Percentiles rank a stretch among this genome's conserved stretches.
Evolutionary conservation across 257 asterid species (phyloP).

Genomic region (Anisodus acutangulus): DNA sequence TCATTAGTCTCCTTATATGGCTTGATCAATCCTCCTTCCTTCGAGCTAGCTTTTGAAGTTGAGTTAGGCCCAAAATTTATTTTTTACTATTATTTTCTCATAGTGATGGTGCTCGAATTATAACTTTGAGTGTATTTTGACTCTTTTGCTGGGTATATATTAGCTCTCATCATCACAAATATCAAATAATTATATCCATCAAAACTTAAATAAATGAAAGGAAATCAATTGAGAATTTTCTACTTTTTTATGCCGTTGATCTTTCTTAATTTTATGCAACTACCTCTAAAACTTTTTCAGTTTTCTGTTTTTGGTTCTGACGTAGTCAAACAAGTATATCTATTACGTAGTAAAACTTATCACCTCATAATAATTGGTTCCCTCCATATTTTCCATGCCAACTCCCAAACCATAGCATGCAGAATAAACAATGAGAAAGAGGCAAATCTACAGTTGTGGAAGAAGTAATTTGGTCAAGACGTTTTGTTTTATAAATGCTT

Average conservation of each 20-base stretch:
- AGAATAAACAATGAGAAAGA: constrained; percentile 18
- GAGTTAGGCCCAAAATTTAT: no score
- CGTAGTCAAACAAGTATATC: background rate
- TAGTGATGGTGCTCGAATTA: background rate
- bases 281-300: background rate
- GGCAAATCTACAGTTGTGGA: constrained; percentile 3
- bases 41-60: no score
- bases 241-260: background rate
- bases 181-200: background rate
- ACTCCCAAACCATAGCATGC: background rate
- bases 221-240: background rate
- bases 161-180: no score
- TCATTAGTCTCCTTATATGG: no score
- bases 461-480: constrained; percentile 1
- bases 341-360: background rate
- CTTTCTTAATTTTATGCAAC: constrained; percentile 1
- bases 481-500: background rate
- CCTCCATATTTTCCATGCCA: constrained; percentile 1
- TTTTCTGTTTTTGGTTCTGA: constrained; percentile 5
- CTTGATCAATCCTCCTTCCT: no score
- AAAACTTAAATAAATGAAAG: background rate
- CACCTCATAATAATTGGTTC: background rate
- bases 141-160: fast-evolving
- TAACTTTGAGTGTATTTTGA: no score
- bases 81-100: background rate